These are phyloP conservation scores for Colletotrichum chlorophyti DNA, from an alignment of 2,329 filamentous ascomycete species.

Conservation along the genomic window DNA sequence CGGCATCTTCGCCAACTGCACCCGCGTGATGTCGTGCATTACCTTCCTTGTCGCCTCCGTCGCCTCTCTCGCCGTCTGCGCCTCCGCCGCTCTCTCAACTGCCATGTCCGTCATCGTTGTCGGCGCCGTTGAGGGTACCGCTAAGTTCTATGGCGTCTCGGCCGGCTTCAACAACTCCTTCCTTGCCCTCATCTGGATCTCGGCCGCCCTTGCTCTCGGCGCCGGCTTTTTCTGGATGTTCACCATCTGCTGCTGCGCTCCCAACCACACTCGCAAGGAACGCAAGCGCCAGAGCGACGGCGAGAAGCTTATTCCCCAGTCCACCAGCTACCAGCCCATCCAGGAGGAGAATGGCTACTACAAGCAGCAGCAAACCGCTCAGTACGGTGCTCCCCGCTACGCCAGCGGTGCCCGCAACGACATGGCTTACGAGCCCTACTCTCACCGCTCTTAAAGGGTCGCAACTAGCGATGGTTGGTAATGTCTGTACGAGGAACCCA, in stretches of 20 bases:
- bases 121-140: conserved; percentile 69
- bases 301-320: conserved; percentile 59
- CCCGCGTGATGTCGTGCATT: conserved; percentile 79
- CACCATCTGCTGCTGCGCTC: conserved; percentile 87
- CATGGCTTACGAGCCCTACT: conserved; percentile 70
- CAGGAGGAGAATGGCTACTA: conserved; percentile 48
- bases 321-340: conserved; percentile 52
- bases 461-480: background rate
- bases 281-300: conserved; percentile 41
- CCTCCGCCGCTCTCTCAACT: conserved; percentile 76
- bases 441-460: conserved; percentile 55
- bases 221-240: conserved; percentile 90
- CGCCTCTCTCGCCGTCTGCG: conserved; percentile 60
- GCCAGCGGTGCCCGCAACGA: conserved; percentile 53
- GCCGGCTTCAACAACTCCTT: conserved; percentile 72
- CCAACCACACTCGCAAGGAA: conserved; percentile 44
- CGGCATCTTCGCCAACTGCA: conserved; percentile 84
- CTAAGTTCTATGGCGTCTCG: conserved; percentile 75
- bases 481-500: conserved; percentile 2
- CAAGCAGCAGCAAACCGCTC: conserved; percentile 41
- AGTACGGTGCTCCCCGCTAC: conserved; percentile 46
- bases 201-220: conserved; percentile 76
- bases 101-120: conserved; percentile 75
- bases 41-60: conserved; percentile 79
- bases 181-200: conserved; percentile 79